Conservation (phyloP, 805 yeast species). For the Vanderwaltozyma yarrowii region DNA sequence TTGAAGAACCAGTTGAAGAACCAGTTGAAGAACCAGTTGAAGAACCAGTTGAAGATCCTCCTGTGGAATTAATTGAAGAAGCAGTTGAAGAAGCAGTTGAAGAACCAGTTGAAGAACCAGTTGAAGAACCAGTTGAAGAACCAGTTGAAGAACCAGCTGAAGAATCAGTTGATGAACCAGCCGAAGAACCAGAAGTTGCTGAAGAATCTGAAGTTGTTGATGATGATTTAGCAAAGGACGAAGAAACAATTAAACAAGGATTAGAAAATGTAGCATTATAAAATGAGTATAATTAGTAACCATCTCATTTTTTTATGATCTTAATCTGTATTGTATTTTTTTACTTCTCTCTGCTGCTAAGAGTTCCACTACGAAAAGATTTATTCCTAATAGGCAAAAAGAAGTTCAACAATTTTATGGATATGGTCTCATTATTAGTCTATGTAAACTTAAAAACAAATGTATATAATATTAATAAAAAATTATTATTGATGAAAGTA, state of each 20-base stretch:
- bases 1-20: no score
- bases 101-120: slow-evolving; percentile 4
- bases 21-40: slow-evolving; percentile 4
- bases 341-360: no score
- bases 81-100: slow-evolving; percentile 4
- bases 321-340: no score
- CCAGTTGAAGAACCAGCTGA: slow-evolving; percentile 6
- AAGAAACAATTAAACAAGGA: slow-evolving; percentile 5
- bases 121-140: slow-evolving; percentile 4
- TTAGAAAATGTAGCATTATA: slow-evolving; percentile 25
- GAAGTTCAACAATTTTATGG: no score
- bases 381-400: no score
- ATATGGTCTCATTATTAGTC: no score
- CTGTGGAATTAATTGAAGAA: slow-evolving; percentile 6
- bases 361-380: no score
- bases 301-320: no score
- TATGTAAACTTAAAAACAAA: no score
- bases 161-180: slow-evolving; percentile 6
- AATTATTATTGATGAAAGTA: no score
- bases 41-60: slow-evolving; percentile 4
- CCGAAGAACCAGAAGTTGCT: slow-evolving; percentile 5
- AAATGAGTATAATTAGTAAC: neutral
- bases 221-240: slow-evolving; percentile 3
- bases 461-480: no score
- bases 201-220: slow-evolving; percentile 4